Conservation (phyloP, 441 rosid genomes). For the Rhodomyrtus psidioides region DNA sequence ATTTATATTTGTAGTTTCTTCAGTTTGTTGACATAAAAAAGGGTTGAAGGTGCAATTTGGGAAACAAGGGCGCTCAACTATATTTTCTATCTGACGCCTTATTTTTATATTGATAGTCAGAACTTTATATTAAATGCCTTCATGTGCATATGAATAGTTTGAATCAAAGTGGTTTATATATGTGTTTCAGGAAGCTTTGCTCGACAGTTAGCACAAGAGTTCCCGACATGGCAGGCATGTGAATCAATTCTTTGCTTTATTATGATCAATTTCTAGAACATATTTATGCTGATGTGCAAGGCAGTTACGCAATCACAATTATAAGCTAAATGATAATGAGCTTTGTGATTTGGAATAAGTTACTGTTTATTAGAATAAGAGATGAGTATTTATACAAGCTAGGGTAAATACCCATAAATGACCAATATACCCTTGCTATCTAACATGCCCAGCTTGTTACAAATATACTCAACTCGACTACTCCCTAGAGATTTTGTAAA, state of each 20-base stretch:
- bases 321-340: background rate
- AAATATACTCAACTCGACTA: too few species aligned
- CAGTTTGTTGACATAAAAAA: background rate
- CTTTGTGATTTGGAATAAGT: too few species aligned
- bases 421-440: too few species aligned
- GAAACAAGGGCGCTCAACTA: background rate
- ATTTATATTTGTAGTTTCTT: background rate
- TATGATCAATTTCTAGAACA: background rate
- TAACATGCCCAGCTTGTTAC: too few species aligned
- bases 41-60: background rate
- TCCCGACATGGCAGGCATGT: constrained; percentile 89
- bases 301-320: background rate
- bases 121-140: background rate
- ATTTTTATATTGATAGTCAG: background rate
- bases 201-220: constrained; percentile 73
- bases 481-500: too few species aligned
- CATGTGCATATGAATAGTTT: background rate
- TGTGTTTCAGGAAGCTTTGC: constrained; percentile 68
- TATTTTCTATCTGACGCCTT: background rate
- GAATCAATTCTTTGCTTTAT: background rate
- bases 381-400: too few species aligned
- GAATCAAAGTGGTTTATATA: background rate
- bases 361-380: too few species aligned
- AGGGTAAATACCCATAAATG: too few species aligned
- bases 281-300: background rate